Conservation (phyloP, 2,329 filamentous ascomycete species). For the Fusarium sp. region DNA sequence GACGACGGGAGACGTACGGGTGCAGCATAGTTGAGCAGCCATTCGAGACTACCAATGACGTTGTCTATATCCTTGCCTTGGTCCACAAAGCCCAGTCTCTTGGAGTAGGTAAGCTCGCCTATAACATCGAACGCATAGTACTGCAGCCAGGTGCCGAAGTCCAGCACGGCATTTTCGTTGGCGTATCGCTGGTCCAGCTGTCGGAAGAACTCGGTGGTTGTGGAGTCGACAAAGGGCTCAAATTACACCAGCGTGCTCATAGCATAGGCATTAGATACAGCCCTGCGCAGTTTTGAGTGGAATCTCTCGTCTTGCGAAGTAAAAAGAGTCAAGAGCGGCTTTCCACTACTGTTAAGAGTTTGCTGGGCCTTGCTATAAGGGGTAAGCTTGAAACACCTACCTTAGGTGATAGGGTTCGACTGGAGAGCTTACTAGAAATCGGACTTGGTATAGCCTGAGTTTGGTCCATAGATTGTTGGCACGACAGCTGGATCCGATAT, state of each 20-base stretch:
- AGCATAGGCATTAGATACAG: conserved; percentile 6
- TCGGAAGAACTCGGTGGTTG: neutral
- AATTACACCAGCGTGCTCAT: conserved; percentile 19
- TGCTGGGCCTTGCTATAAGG: conserved; percentile 6
- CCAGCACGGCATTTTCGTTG: neutral
- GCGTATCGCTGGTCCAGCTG: conserved; percentile 3
- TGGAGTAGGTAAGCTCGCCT: conserved; percentile 23
- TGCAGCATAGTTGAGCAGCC: conserved; percentile 35
- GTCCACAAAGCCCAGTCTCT: conserved; percentile 36
- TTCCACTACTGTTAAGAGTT: conserved; percentile 4
- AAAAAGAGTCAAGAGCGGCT: conserved; percentile 9
- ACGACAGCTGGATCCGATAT: conserved; percentile 18
- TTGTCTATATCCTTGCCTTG: conserved; percentile 29
- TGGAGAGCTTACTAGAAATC: neutral
- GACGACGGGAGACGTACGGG: neutral
- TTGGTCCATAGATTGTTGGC: conserved; percentile 22
- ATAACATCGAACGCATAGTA: neutral
- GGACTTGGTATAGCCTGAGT: conserved; percentile 24
- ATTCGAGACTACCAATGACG: conserved; percentile 34
- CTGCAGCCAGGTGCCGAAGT: neutral
- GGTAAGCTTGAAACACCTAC: neutral
- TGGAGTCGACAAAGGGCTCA: conserved; percentile 12
- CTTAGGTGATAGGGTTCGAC: too few species aligned
- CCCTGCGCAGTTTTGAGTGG: conserved; percentile 1
- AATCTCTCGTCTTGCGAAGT: conserved; percentile 15